Conservation (phyloP, 2,329 filamentous ascomycete species). For the Colletotrichum eremochloae region DNA sequence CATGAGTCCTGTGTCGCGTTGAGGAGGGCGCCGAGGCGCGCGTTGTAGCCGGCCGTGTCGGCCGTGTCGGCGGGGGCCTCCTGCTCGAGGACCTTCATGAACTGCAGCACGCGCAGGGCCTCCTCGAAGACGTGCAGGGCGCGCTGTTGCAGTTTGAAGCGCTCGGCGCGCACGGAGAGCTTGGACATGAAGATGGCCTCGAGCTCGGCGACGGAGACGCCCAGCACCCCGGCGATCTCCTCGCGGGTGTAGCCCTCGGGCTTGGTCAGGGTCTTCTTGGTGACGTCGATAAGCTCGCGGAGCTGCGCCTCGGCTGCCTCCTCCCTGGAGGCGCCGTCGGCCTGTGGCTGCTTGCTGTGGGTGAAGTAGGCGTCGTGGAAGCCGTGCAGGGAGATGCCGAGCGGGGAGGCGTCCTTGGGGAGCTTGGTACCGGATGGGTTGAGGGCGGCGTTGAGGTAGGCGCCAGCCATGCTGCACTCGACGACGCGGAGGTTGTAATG, state of each 20-base stretch:
- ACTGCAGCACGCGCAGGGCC: constrained; percentile 86
- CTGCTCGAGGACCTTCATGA: constrained; percentile 81
- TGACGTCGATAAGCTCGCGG: constrained; percentile 76
- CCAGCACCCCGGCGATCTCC: constrained; percentile 82
- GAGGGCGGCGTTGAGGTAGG: constrained; percentile 71
- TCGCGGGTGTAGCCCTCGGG: constrained; percentile 89
- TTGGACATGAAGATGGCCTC: constrained; percentile 85
- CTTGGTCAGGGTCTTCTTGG: constrained; percentile 78
- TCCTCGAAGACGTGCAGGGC: constrained; percentile 93
- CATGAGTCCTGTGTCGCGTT: constrained; percentile 93
- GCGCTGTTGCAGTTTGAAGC: constrained; percentile 88
- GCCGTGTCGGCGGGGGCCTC: constrained; percentile 54
- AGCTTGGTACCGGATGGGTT: constrained; percentile 72
- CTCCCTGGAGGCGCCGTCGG: constrained; percentile 43
- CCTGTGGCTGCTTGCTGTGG: constrained; percentile 56
- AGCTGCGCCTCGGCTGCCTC: constrained; percentile 72
- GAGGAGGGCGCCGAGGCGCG: constrained; percentile 82
- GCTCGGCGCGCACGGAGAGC: constrained; percentile 89
- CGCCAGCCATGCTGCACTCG: constrained; percentile 91
- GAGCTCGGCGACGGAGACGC: constrained; percentile 77
- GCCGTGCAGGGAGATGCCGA: constrained; percentile 85
- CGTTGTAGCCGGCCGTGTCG: constrained; percentile 72
- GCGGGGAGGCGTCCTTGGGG: constrained; percentile 82
- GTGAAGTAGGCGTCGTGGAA: constrained; percentile 88
- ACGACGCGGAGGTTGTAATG: constrained; percentile 98